These are phyloP conservation scores for Lyophyllum shimeji DNA, from an alignment of 768 basidiomycete species.

Conservation along the genomic window DNA sequence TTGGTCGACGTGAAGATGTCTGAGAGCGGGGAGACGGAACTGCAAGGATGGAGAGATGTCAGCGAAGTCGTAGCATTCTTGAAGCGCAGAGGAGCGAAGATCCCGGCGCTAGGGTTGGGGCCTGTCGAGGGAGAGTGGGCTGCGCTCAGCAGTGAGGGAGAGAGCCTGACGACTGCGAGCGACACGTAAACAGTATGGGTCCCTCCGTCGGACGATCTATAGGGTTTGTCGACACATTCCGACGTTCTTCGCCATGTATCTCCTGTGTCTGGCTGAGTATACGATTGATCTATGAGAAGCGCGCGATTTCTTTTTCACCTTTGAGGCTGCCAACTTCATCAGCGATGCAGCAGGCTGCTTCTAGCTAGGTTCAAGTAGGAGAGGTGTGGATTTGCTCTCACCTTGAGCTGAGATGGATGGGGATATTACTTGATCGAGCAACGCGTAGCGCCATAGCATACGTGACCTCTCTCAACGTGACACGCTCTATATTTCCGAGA, in stretches of 20 bases:
- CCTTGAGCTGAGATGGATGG: too few species aligned
- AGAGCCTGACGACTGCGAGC: slow-evolving; percentile 37
- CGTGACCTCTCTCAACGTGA: not conserved
- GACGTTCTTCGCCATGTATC: not conserved
- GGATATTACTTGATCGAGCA: too few species aligned
- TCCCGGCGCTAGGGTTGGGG: slow-evolving; percentile 49
- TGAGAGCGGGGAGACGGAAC: slow-evolving; percentile 24
- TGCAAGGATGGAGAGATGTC: slow-evolving; percentile 60
- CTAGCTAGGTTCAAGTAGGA: too few species aligned
- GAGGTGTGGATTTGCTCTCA: too few species aligned
- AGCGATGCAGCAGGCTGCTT: too few species aligned
- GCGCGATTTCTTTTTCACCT: not conserved
- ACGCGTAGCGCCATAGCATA: too few species aligned
- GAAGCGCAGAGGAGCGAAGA: slow-evolving; percentile 68
- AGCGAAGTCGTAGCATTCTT: slow-evolving; percentile 75
- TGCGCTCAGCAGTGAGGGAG: slow-evolving; percentile 59
- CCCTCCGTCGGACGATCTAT: slow-evolving; percentile 6
- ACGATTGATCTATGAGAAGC: not conserved
- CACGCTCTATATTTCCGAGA: not conserved
- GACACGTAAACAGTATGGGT: slow-evolving; percentile 22
- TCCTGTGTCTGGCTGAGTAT: not conserved
- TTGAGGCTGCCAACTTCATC: too few species aligned
- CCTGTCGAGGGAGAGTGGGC: slow-evolving; percentile 70
- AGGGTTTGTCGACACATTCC: not conserved
- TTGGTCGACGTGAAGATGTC: slow-evolving; percentile 31